phyloP scores from a whole-genome alignment of 176 grass and related monocot species.

The Hsuehochloa calcarea region DNA sequence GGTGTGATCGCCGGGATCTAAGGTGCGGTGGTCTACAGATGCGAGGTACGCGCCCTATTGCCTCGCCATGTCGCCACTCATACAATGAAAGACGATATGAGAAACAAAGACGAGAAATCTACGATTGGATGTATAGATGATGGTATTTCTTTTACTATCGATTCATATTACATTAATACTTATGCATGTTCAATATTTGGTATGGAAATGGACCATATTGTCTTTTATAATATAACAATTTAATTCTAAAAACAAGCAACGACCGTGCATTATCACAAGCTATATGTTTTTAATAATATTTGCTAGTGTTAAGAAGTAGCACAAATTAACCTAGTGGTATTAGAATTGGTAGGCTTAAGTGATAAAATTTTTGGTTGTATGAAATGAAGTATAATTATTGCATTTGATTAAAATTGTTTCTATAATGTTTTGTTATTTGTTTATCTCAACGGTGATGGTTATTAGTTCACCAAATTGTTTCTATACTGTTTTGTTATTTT shows the following conservation, averaged over 20 bases:
- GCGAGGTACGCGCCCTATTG: background rate
- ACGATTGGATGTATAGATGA: background rate
- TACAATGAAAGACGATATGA: background rate
- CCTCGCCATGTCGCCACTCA: background rate
- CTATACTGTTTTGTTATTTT: no score
- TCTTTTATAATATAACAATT: background rate
- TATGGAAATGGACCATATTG: background rate
- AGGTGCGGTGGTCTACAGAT: no score
- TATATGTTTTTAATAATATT: background rate
- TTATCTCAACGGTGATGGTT: background rate
- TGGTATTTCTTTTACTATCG: background rate
- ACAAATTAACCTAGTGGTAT: background rate
- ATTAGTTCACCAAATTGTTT: background rate
- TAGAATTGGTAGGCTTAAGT: background rate
- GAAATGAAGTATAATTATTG: background rate
- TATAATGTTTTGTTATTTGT: background rate
- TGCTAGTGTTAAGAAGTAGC: background rate
- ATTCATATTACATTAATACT: background rate
- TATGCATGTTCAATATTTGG: background rate
- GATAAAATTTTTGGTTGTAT: background rate
- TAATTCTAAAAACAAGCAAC: background rate
- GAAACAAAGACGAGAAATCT: background rate
- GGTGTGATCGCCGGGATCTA: no score
- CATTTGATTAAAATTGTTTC: background rate
- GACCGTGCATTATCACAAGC: background rate